Conservation (phyloP, 148 eudicot species). For the Heliamphora exappendiculata region DNA sequence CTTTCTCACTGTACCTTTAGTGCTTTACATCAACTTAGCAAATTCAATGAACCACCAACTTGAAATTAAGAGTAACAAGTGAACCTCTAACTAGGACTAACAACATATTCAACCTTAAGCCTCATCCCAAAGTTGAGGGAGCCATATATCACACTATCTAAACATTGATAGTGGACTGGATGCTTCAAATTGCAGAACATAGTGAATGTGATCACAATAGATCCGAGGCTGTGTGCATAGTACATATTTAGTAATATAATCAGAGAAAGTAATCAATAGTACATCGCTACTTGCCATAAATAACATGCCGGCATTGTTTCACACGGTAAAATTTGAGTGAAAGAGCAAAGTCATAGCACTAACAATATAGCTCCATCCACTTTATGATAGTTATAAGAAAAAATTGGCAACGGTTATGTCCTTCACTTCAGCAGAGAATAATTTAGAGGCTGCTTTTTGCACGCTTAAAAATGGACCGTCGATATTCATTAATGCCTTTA, state of each 20-base stretch:
- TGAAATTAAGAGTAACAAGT: too few relatives aligned
- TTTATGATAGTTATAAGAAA: conserved; percentile 7
- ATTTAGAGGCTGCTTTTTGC: conserved; percentile 76
- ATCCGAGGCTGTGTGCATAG: background rate
- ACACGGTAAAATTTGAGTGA: background rate
- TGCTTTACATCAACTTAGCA: too few relatives aligned
- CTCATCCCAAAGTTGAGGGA: too few relatives aligned
- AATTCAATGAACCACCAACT: too few relatives aligned
- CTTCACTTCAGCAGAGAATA: conserved; percentile 88
- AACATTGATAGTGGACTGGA: too few relatives aligned
- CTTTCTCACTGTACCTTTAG: too few relatives aligned
- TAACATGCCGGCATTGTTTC: background rate
- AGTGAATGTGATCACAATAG: background rate
- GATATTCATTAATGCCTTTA: conserved; percentile 88
- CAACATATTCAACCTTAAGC: too few relatives aligned
- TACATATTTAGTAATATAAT: background rate
- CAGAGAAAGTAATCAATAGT: background rate
- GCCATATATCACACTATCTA: too few relatives aligned
- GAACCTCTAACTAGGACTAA: too few relatives aligned
- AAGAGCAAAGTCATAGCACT: background rate
- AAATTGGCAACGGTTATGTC: conserved; percentile 97
- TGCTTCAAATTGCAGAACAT: background rate
- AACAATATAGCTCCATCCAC: background rate
- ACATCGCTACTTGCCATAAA: background rate
- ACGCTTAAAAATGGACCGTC: conserved; percentile 95